phyloP scores from a whole-genome alignment of 108 stramenopile genomes.

The Schizochytrium sp. region DNA sequence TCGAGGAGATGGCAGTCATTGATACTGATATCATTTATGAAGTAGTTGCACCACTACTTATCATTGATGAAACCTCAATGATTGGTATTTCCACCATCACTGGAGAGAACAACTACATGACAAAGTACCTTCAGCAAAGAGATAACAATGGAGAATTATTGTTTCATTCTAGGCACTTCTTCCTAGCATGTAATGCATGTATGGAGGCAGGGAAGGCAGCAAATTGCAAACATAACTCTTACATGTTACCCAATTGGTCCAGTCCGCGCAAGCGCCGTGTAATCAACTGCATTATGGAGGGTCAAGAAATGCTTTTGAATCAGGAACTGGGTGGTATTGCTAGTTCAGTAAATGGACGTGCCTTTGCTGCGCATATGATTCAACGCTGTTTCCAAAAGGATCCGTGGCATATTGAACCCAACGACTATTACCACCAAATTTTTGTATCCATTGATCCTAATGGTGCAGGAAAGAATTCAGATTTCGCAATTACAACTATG shows the following conservation, averaged over 20 bases:
- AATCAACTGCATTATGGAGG: neutral
- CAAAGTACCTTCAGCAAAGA: neutral
- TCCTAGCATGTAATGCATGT: neutral
- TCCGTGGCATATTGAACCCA: neutral
- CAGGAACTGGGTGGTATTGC: conserved; percentile 49
- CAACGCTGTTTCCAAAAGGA: neutral
- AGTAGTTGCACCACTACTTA: neutral
- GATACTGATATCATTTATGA: neutral
- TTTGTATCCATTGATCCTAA: conserved; percentile 15
- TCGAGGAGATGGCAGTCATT: conserved; percentile 45
- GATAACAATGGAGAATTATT: neutral
- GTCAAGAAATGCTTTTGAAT: neutral
- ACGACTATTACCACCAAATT: neutral
- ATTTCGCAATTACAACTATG: conserved; percentile 17
- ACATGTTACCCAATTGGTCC: neutral
- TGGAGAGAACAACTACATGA: neutral
- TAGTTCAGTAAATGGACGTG: neutral
- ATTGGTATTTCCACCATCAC: conserved; percentile 27
- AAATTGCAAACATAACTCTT: neutral
- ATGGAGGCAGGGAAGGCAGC: conserved; percentile 30
- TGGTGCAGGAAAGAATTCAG: neutral
- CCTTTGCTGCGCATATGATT: neutral
- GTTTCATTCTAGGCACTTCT: neutral
- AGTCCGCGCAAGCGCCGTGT: neutral
- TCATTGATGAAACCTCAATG: conserved; percentile 21